Evolutionary conservation across 2,329 filamentous ascomycete genomes (phyloP), one percentile per base, ranked within the genome.

Genomic region (Trichoderma semiorbis): DNA sequence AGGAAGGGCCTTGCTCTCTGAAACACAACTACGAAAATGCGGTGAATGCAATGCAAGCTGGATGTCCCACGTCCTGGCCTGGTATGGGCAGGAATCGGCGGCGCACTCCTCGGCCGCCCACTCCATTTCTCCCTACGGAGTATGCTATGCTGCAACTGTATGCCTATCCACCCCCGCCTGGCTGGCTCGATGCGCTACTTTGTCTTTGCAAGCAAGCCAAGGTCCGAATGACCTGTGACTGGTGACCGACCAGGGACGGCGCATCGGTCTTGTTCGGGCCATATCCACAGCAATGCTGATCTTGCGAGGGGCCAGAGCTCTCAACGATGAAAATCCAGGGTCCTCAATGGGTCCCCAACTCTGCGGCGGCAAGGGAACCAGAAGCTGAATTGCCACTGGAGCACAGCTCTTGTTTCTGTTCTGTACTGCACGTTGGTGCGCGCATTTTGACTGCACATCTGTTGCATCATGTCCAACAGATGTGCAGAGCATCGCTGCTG

Each of bases 21-120:
- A 66, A 57, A 66, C 53, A 66, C 61, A 36, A 12, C 61, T 71
- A n/a, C 60, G 69, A 71, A 71, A 71, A 65, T 71, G 69, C 69
- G 69, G 69, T 71, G 69, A 71, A 71, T 71, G 61, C 43, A 66
- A 24, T 57, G 30, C 67, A 62, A n/a, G 55, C 53, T 28, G 53
- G 32, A 68, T 28, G 30, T 60, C 32, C 32, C 53, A 58, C 43
- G 50, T 53, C 28, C 61, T 47, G 6, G 8, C 43, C 43, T 21
- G 43, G 43, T 11, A 32, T 24, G 30, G 6, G 55, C 32, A 34
- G 39, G 47, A 39, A 21, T 62, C 43, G 57, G 55, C 57, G 39
- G 67, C 67, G 67, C 67, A 39, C 43, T 53, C 43, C 43, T 69
- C 67, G 26, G 26, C 55, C 36, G 53, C 55, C 66, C 10, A 53